Percentiles rank a stretch among this genome's conserved stretches.
Evolutionary conservation across 495 filamentous ascomycete species (phyloP).

Genomic region (Aspergillus cavernicola): DNA sequence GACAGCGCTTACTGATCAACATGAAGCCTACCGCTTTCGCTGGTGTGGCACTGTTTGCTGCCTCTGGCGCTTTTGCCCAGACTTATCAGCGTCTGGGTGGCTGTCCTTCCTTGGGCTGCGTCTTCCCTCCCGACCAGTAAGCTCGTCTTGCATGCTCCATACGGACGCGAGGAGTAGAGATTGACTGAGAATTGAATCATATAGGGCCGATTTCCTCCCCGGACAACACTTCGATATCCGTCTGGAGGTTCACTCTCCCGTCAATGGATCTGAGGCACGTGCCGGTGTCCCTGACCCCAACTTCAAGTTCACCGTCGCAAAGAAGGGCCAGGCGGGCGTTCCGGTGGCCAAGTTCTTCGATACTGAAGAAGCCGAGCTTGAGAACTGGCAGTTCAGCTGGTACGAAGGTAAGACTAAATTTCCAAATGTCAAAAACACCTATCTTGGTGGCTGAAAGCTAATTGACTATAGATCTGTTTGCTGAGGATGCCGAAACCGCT

Average conservation of each 20-base stretch:
- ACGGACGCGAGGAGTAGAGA: background rate
- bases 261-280: slow-evolving; percentile 69
- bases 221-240: slow-evolving; percentile 75
- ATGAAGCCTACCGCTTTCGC: slow-evolving; percentile 25
- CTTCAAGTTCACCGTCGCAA: slow-evolving; percentile 66
- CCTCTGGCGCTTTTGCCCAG: slow-evolving; percentile 44
- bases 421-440: no score
- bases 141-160: slow-evolving; percentile 9
- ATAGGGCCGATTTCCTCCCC: slow-evolving; percentile 61
- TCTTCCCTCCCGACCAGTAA: slow-evolving; percentile 71
- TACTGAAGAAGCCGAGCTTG: slow-evolving; percentile 55
- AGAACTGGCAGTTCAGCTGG: slow-evolving; percentile 70
- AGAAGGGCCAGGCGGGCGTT: slow-evolving; percentile 46
- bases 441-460: slow-evolving; percentile 8
- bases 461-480: slow-evolving; percentile 57
- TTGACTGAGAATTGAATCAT: background rate
- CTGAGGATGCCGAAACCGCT: slow-evolving; percentile 56
- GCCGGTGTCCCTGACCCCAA: slow-evolving; percentile 58
- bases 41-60: slow-evolving; percentile 18
- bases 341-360: slow-evolving; percentile 57
- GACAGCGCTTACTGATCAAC: slow-evolving; percentile 10
- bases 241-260: slow-evolving; percentile 70
- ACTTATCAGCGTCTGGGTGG: slow-evolving; percentile 67
- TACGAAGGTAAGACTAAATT: slow-evolving; percentile 50
- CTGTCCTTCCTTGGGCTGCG: slow-evolving; percentile 68